A percentile compares a stretch with the other conserved stretches of the same genome.
These are phyloP conservation scores for Neocallimastix lanati DNA, from an alignment of 192 early-diverging fungal species.

Conservation along the genomic window DNA sequence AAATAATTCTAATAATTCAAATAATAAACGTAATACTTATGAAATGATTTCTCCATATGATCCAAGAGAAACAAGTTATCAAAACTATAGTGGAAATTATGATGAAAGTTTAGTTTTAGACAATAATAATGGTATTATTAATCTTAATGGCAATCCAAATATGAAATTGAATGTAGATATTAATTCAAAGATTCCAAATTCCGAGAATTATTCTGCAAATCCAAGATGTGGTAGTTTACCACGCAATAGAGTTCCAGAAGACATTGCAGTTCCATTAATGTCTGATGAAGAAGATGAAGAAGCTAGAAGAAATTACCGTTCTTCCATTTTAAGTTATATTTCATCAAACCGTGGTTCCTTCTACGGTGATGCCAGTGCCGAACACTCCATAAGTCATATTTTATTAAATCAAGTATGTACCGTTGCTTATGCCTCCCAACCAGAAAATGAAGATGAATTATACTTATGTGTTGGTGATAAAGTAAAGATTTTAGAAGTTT, in stretches of 20 bases:
- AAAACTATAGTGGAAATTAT: neutral
- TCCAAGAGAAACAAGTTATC: neutral
- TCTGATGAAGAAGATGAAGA: neutral
- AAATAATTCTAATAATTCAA: no score
- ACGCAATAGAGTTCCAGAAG: neutral
- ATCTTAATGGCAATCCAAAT: neutral
- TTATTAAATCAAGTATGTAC: neutral
- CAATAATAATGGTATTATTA: neutral
- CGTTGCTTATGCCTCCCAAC: neutral
- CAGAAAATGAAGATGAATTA: neutral
- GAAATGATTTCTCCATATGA: neutral
- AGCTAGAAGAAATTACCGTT: neutral
- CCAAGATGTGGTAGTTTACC: neutral
- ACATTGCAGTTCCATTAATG: neutral
- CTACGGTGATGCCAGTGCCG: neutral
- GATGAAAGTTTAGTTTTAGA: neutral
- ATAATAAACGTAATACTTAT: neutral
- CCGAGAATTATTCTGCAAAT: neutral
- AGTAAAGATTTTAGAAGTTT: neutral
- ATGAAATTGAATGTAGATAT: neutral
- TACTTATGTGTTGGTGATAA: neutral
- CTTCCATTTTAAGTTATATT: neutral
- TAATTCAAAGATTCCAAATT: neutral
- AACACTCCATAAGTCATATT: neutral
- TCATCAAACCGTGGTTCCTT: neutral